phyloP scores from a whole-genome alignment of 2,329 filamentous ascomycete genomes.

The Plenodomus biglobosus region DNA sequence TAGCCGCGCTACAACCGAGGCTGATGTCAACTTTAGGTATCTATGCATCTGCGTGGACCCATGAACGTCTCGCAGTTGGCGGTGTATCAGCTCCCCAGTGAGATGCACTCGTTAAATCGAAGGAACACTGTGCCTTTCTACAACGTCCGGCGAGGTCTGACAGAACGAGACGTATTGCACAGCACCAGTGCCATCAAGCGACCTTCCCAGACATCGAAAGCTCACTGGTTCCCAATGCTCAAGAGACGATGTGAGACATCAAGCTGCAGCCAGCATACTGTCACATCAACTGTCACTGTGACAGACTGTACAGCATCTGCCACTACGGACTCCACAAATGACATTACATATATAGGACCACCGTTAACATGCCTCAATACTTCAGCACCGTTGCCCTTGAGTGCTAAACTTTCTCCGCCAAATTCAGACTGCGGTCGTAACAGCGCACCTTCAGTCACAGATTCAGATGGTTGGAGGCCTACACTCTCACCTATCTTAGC shows the following conservation, averaged over 20 bases:
- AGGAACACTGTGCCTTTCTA: conserved; percentile 23
- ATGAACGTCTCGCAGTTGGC: conserved; percentile 67
- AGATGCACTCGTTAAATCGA: conserved; percentile 17
- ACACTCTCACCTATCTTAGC: background rate
- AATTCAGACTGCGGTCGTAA: conserved; percentile 1
- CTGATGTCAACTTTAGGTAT: conserved; percentile 55
- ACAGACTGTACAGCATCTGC: conserved; percentile 9
- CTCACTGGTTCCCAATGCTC: background rate
- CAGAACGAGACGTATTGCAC: too few relatives aligned
- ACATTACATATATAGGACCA: conserved; percentile 10
- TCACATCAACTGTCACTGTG: conserved; percentile 14
- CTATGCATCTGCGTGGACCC: conserved; percentile 72
- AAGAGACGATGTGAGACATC: conserved; percentile 5
- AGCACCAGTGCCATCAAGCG: too few relatives aligned
- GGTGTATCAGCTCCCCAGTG: conserved; percentile 59
- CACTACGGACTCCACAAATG: background rate
- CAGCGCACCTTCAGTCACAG: background rate
- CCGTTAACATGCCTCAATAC: conserved; percentile 10
- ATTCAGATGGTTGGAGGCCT: conserved; percentile 2
- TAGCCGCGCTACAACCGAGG: background rate
- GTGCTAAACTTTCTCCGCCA: background rate
- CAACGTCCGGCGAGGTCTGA: conserved; percentile 13
- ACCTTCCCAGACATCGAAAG: background rate
- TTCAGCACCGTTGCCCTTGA: background rate
- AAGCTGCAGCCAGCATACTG: conserved; percentile 9